Evolutionary conservation across 139 green algal species (phyloP).

Genomic region (Chlorella sp.): DNA sequence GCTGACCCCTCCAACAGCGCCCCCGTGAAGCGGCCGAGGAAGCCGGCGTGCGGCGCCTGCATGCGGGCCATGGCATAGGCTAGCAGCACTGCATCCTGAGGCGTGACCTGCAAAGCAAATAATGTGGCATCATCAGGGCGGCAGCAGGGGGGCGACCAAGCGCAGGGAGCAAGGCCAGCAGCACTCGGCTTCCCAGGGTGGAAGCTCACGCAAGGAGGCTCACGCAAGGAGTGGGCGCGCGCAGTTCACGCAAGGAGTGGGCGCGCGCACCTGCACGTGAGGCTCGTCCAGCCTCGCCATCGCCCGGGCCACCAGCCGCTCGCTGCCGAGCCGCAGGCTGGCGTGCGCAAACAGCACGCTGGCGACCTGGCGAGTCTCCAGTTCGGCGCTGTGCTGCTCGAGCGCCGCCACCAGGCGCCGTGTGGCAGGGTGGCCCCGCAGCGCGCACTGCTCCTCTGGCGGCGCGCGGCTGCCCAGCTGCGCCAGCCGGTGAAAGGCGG

Average conservation of each 20-base stretch:
- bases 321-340: constrained; percentile 6
- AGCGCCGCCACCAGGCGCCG: neutral
- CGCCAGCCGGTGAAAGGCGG: constrained; percentile 41
- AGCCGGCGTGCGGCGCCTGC: neutral
- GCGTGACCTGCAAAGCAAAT: too few species aligned
- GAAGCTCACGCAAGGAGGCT: too few species aligned
- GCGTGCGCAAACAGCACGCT: constrained; percentile 22
- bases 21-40: neutral
- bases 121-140: too few species aligned
- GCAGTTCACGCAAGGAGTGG: neutral
- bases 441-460: neutral
- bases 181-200: too few species aligned
- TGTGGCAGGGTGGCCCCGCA: neutral
- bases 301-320: neutral
- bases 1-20: too few species aligned
- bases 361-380: neutral
- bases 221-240: too few species aligned
- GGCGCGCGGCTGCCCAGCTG: neutral
- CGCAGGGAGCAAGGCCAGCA: too few species aligned
- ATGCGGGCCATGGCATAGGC: constrained; percentile 10
- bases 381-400: neutral
- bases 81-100: constrained; percentile 1
- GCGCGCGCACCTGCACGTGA: neutral
- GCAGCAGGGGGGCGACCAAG: too few species aligned
- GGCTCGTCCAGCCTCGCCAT: neutral